These are phyloP conservation scores for Ziziphus jujuba DNA, from an alignment of 306 rosid species.

Conservation along the genomic window DNA sequence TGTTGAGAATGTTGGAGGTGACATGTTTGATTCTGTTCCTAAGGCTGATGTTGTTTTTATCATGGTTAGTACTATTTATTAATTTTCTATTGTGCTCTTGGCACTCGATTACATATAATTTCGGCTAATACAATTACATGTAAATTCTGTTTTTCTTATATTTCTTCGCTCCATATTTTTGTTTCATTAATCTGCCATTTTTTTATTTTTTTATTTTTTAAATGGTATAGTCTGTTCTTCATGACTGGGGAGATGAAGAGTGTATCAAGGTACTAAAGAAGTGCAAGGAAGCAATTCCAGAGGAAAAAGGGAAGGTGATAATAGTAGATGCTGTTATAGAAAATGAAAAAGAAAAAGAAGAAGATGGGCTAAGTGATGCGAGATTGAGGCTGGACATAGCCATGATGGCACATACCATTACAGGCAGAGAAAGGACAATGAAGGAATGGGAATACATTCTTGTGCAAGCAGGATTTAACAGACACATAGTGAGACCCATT, in stretches of 20 bases:
- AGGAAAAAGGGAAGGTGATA: conserved; percentile 50
- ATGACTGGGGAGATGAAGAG: conserved; percentile 63
- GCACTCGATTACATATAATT: too few relatives aligned
- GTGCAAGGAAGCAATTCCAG: conserved; percentile 48
- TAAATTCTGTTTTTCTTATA: too few relatives aligned
- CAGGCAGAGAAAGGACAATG: not conserved
- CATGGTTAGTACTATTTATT: conserved; percentile 39
- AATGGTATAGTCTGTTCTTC: conserved; percentile 46
- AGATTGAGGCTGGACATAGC: not conserved
- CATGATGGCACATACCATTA: not conserved
- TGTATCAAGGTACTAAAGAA: conserved; percentile 54
- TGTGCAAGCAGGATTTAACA: not conserved
- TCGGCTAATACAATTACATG: too few relatives aligned
- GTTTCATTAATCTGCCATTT: not conserved
- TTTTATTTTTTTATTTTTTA: not conserved
- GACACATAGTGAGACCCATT: not conserved
- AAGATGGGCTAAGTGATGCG: not conserved
- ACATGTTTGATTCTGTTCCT: conserved; percentile 55
- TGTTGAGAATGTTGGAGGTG: conserved; percentile 43
- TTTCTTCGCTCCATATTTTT: too few relatives aligned
- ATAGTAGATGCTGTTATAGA: conserved; percentile 49
- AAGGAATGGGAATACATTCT: not conserved
- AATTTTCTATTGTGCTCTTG: too few relatives aligned
- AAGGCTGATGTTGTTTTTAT: conserved; percentile 59
- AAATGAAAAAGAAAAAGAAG: not conserved